phyloP scores from a whole-genome alignment of 2,329 filamentous ascomycete species.

The Nigrograna mackinnonii region DNA sequence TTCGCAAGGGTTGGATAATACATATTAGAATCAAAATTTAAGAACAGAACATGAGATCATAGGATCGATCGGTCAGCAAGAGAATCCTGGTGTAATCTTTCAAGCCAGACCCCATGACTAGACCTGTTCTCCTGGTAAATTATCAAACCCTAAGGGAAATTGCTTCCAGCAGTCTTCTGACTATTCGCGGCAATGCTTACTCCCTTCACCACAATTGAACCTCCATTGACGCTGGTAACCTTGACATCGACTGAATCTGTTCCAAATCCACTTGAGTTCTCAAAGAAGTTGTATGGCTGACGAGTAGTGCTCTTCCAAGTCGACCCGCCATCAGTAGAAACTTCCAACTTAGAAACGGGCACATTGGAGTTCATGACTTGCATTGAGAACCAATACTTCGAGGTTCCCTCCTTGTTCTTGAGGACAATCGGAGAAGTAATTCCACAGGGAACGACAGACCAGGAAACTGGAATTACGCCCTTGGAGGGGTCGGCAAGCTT shows the following conservation, averaged over 20 bases:
- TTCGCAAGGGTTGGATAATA: constrained; percentile 1
- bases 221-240: constrained; percentile 58
- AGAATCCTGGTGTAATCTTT: background rate
- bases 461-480: constrained; percentile 55
- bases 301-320: constrained; percentile 63
- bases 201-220: constrained; percentile 54
- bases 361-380: constrained; percentile 68
- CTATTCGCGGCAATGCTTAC: constrained; percentile 48
- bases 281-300: constrained; percentile 61
- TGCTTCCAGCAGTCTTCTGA: constrained; percentile 30
- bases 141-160: constrained; percentile 31
- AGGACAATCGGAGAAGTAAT: constrained; percentile 55
- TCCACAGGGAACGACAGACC: constrained; percentile 56
- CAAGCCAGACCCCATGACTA: too few relatives aligned
- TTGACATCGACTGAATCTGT: constrained; percentile 58
- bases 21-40: constrained; percentile 8
- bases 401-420: constrained; percentile 58
- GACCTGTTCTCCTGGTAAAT: too few relatives aligned
- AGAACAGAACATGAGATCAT: background rate
- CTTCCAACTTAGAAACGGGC: constrained; percentile 60
- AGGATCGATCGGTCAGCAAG: background rate
- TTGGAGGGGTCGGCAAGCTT: constrained; percentile 47
- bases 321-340: constrained; percentile 62
- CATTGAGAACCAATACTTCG: constrained; percentile 61
- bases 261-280: constrained; percentile 62